A percentile compares a stretch with the other conserved stretches of the same genome.
Evolutionary conservation across 108 stramenopile species (phyloP).

Genomic region (Aurantiochytrium sp.): DNA sequence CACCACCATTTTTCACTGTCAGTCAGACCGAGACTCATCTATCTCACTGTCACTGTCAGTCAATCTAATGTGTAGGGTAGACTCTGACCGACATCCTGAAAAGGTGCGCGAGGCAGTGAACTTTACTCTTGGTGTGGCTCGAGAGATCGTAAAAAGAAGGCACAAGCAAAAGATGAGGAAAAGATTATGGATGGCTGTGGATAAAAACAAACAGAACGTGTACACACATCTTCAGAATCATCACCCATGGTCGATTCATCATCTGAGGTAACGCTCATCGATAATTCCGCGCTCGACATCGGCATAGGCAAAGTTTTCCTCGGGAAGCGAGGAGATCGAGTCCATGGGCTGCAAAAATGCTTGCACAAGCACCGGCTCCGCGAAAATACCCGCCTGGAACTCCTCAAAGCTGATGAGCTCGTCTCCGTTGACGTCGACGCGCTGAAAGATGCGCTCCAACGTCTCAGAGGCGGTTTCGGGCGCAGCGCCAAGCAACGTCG

Average conservation of each 20-base stretch:
- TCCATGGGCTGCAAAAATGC: constrained; percentile 14
- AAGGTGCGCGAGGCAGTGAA: too few species aligned
- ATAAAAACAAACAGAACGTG: too few species aligned
- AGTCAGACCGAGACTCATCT: too few species aligned
- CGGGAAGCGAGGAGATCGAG: background rate
- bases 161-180: too few species aligned
- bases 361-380: constrained; percentile 3
- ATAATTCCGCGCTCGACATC: background rate
- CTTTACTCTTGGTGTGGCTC: too few species aligned
- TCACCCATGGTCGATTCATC: background rate
- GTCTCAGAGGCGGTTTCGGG: background rate
- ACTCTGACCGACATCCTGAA: too few species aligned
- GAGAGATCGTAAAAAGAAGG: too few species aligned
- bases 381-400: background rate
- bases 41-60: too few species aligned
- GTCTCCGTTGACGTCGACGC: background rate
- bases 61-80: too few species aligned
- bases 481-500: background rate
- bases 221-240: too few species aligned
- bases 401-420: background rate
- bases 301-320: background rate
- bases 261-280: background rate
- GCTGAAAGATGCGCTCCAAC: background rate
- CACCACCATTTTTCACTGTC: too few species aligned
- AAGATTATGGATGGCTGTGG: too few species aligned